These are phyloP conservation scores for Suhomyces pyralidae DNA, from an alignment of 805 yeast species.

Conservation along the genomic window DNA sequence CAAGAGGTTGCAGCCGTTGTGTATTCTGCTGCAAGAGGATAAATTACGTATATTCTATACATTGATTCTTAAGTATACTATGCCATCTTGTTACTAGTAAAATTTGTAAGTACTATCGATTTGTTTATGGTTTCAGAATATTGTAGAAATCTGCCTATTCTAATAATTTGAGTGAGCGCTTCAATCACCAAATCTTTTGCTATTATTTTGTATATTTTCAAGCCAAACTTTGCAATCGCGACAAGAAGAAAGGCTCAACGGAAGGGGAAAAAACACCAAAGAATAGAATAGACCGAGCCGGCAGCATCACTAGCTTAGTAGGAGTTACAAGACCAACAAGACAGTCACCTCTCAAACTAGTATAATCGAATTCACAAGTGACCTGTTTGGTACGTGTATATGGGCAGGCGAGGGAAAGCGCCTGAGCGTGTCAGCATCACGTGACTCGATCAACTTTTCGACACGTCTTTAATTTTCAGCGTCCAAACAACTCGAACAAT, in stretches of 20 bases:
- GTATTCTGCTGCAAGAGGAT: too few relatives aligned
- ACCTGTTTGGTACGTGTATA: too few relatives aligned
- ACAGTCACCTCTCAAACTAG: too few relatives aligned
- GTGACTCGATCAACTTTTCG: conserved; percentile 2
- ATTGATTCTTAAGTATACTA: too few relatives aligned
- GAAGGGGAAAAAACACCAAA: neutral
- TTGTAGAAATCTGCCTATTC: too few relatives aligned
- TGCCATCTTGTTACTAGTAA: too few relatives aligned
- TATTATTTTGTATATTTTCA: neutral
- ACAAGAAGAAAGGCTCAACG: neutral
- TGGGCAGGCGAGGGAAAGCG: neutral
- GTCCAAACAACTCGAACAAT: conserved; percentile 1
- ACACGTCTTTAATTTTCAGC: conserved; percentile 8
- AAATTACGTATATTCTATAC: too few relatives aligned
- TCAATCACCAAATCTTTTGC: neutral
- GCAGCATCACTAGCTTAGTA: neutral
- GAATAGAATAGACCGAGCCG: neutral
- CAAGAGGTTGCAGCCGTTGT: neutral
- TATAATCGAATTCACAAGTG: neutral
- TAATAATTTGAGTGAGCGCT: too few relatives aligned
- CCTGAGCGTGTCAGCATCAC: neutral
- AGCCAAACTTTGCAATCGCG: neutral
- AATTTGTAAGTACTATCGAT: too few relatives aligned
- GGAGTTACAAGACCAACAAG: neutral
- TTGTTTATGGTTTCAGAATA: too few relatives aligned